Base-by-base conservation (phyloP, 768 basidiomycete genomes). In the Panaeolus cyanescens region DNA sequence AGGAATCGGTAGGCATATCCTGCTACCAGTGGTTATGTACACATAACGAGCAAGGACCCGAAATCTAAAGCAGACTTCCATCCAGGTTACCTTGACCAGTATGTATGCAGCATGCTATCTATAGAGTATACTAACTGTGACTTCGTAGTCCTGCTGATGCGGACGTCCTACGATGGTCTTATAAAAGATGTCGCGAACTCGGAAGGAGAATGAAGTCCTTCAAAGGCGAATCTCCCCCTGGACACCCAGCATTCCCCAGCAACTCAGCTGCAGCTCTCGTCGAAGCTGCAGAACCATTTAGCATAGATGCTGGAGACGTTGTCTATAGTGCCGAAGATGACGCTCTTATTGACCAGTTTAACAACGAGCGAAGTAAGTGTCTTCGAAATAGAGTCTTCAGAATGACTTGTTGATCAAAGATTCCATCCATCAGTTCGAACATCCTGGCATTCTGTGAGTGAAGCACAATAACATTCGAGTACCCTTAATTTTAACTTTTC, bases 141-240 rank as follows among this genome's bases (percentile, higher is more conserved):
- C 20, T 8, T 32, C 36, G 3, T 4, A 82, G 80, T 13, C 70
- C 74, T 2, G 75, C 75, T 9, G 84, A 85, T 64, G 20, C 89
- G 5, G 77, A 68, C 0, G 71, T 79, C 20, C 63, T 87, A 45
- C 74, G 74, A 57, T 83, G 83, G 78, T 75, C 67, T 0, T 89
- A 88, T 70, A 90, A 89, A 64, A 79, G 78, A 57, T 58, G 68
- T 3, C 78, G 87, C 1, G 87, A 90, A 71, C 63, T 85, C 9
- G 73, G 76, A 3, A 80, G 88, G 33, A 83, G 88, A 15, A 85
- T 87, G 81, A 66, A 74, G 5, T 54, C 64, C 30, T 81, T 76
- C 63, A 72, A 76, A 39, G 82, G 83, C 1, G 81, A 80, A 55
- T 64, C 75, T 7, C 40, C 59, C 13, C 59, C 61, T 4, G 72